Evolutionary conservation across 257 asterid species (phyloP), one percentile per base, ranked within the genome.

Genomic region (Solanum peruvianum): DNA sequence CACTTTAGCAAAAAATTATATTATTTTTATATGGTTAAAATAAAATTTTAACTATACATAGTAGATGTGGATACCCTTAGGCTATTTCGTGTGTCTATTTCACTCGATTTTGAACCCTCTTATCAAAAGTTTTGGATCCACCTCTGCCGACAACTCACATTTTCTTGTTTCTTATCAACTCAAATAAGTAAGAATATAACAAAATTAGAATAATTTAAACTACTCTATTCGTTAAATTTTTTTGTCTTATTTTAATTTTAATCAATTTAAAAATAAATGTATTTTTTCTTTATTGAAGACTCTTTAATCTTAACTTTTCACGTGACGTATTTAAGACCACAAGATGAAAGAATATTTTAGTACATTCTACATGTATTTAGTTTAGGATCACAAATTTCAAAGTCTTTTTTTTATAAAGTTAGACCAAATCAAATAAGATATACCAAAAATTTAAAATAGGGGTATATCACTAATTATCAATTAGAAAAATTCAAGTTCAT

Each of bases 151-250:
- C 37, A 35, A 35, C 37, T 35, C 93, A 93, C 82, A 87, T 89
- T 25, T 91, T 92, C 88, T 91, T 25, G 95, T 87, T 88, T 95
- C 98, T 97, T 95, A 90, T 81, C 62, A 86, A 42, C 25, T 82
- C 33, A 76, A 23, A 41, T 23, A 27, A 11, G 52, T 37, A 35
- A 1, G 11, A 37, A 21, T 33, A 9, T 47, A 75, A 20, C 5
- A 35, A 73, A 5, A 35, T 18, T 16, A 18, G 13, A 72, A 0
- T 31, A n/a, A 31, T 3, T 70, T 66, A 9, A 11, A 18, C 8
- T 56, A 18, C 23, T 56, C n/a, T 18, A 56, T 18, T 56, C 39
- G 11, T 56, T 18, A 7, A 7, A 6, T 35, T 56, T 56, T 11
- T 56, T 56, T 18, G n/a, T 56, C 64, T 56, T 56, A 18, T 1